phyloP scores from a whole-genome alignment of 306 rosid genomes.

The Begonia peltatifolia region DNA sequence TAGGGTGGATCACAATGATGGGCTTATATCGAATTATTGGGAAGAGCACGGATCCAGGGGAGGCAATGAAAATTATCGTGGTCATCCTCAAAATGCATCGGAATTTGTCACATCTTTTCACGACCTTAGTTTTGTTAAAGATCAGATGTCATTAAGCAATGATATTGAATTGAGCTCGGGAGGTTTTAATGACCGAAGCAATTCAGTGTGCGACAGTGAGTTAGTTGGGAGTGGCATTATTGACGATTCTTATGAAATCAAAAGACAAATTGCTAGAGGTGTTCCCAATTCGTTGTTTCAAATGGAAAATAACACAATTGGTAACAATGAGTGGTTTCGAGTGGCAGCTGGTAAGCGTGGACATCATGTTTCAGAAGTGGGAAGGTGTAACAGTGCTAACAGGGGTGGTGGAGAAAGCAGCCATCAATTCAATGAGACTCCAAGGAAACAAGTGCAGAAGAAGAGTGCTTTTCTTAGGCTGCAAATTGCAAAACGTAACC shows the following conservation, averaged over 20 bases:
- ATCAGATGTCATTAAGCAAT: not conserved
- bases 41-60: slow-evolving; percentile 3
- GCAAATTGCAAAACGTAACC: slow-evolving; percentile 40
- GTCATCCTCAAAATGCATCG: too few species aligned
- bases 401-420: slow-evolving; percentile 39
- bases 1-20: slow-evolving; percentile 19
- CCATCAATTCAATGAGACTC: slow-evolving; percentile 35
- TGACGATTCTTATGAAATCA: slow-evolving; percentile 11
- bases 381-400: slow-evolving; percentile 17
- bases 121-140: slow-evolving; percentile 5
- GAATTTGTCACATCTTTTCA: slow-evolving; percentile 1
- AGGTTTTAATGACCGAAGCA: slow-evolving; percentile 9
- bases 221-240: slow-evolving; percentile 12
- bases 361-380: slow-evolving; percentile 29
- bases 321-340: slow-evolving; percentile 16
- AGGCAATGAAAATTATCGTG: not conserved
- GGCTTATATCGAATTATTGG: slow-evolving; percentile 13
- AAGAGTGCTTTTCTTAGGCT: slow-evolving; percentile 86
- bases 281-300: slow-evolving; percentile 25
- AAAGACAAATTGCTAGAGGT: slow-evolving; percentile 24
- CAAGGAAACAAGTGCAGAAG: slow-evolving; percentile 77
- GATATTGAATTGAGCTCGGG: slow-evolving; percentile 11
- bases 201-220: slow-evolving; percentile 2
- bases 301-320: slow-evolving; percentile 19
- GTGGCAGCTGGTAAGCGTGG: slow-evolving; percentile 21